phyloP scores from a whole-genome alignment of 257 asterid genomes.

The Solanum chmielewskii region DNA sequence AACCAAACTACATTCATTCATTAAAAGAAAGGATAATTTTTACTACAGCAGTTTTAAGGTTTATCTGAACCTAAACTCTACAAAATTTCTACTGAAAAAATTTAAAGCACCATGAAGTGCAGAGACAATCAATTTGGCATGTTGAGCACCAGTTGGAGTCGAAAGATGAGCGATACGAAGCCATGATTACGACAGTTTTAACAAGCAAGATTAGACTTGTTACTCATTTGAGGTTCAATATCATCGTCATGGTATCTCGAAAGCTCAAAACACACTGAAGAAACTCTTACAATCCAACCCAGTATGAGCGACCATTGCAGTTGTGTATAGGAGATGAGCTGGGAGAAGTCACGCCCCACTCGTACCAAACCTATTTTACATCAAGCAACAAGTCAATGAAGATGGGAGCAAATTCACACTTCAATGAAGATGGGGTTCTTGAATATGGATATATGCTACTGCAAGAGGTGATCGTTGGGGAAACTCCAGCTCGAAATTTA shows the following conservation, averaged over 20 bases:
- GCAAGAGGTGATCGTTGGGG: not conserved
- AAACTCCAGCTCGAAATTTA: not conserved
- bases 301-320: conserved; percentile 83
- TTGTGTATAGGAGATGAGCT: conserved; percentile 69
- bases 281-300: conserved; percentile 69
- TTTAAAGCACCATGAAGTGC: not conserved
- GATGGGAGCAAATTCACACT: not conserved
- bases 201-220: not conserved
- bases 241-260: not conserved
- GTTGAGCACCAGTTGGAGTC: not conserved
- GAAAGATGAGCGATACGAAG: not conserved
- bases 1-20: not conserved
- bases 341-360: conserved; percentile 84
- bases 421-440: not conserved
- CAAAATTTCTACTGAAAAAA: not conserved
- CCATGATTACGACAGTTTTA: not conserved
- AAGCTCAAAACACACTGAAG: not conserved
- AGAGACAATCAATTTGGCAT: not conserved
- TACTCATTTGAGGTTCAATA: not conserved
- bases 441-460: not conserved
- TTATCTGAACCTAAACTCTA: not conserved
- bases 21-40: not conserved
- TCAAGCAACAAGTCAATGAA: not conserved
- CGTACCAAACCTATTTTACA: conserved; percentile 77
- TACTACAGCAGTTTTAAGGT: not conserved